Base-by-base conservation (phyloP, 495 filamentous ascomycete species). In the Penicillium daleae region DNA sequence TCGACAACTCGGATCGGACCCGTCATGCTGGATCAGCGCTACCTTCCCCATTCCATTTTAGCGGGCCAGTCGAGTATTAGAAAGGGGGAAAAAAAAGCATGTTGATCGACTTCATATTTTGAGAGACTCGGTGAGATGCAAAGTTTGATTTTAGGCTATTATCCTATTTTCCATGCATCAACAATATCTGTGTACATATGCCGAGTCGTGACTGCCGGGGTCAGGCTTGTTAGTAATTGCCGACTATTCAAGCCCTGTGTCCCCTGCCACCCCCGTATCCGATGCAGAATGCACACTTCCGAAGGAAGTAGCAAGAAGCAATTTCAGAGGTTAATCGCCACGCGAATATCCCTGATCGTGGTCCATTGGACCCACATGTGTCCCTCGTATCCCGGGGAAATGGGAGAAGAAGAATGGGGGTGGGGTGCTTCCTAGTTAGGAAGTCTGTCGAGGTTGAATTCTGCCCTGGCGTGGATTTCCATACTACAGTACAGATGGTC, bases 261-360 rank as follows among this genome's bases (percentile, higher is more conserved):
- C n/a, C n/a, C n/a, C 21, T 24, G 12, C 2, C n/a, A 7, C 40
- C 40, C 42, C 8, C 4, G 40, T 22, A 50, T 29, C 24, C 24
- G 46, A 50, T 50, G 46, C 24, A 26, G 12, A 29, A 15, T 29
- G 46, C 24, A 2, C 46, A 12, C 26, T 50, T 50, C 46, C 46
- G 24, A 50, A 48, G 13, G 13, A 39, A 39, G 35, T 4, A 39
- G 12, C 33, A 49, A 50, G 6, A 29, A 50, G 46, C 13, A 50
- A 50, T 3, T 26, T 15, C 19, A 22, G 6, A 29, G 6, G 13
- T n/a, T 5, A 6, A 29, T 29, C 7, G 46, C 46, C 46, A 50
- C 46, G 46, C 24, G 46, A 50, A 12, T 1, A 50, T 50, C 46
- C 46, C 24, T 50, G 46, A 46, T 50, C 46, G 46, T 29, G 12